Evolutionary conservation across 169 alveolate genomes (phyloP), one percentile per base, ranked within the genome.

Genomic region (Plasmodium coatneyi): DNA sequence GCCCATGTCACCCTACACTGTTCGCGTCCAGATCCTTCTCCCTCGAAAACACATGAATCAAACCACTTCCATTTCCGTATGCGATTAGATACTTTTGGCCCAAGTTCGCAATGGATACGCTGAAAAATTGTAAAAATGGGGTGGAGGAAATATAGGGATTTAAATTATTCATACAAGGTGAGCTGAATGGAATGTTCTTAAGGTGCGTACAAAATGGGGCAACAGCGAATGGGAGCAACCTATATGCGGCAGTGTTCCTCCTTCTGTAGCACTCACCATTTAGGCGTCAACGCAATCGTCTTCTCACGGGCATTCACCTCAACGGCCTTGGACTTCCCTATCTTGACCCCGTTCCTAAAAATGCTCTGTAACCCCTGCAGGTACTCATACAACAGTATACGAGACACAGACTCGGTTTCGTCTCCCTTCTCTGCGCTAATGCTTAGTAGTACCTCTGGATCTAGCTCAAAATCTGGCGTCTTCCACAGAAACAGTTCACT

Each of bases 361-460:
- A 86, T 78, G 70, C 66, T 43, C 60, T 86, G 93, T 19, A 86
- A 76, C 43, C 93, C 93, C 70, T 39, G 43, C 32, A 86, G 43
- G 70, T 86, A 86, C 54, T 86, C 93, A 86, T 86, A 86, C 28
- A 86, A 36, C 70, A 86, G 41, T 74, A 76, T 86, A 5, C 79
- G 52, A 5, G 93, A 74, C 16, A 78, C 80, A 4, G 81, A 46
- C 12, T 76, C 32, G 0, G 60, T 76, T 74, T 86, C 52, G 32
- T 86, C 84, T 52, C n/a, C 60, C 34, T 86, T 22, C n/a, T 36
- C 70, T 34, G 41, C 78, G 34, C 78, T 74, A 86, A 86, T 86
- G 7, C 70, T 78, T 86, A 86, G 80, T 34, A 86, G 30, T 6
- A 74, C 71, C 7, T 78, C 46, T 4, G 93, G 93, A 12, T 86